Evolutionary conservation across 2,329 filamentous ascomycete genomes (phyloP).

Genomic region (Fusarium sp.): DNA sequence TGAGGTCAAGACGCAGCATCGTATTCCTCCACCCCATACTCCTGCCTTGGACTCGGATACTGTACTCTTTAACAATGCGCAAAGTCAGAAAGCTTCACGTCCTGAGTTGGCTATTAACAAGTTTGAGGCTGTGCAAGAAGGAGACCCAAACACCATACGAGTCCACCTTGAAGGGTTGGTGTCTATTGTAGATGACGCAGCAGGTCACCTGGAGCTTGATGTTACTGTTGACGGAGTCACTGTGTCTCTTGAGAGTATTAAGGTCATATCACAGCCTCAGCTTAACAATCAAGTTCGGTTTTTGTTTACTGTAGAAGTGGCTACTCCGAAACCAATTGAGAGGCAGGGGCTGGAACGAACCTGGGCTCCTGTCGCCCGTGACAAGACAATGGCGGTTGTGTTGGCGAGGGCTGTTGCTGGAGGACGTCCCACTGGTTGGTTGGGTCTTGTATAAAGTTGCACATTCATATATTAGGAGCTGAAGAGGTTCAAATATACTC

Average conservation of each 20-base stretch:
- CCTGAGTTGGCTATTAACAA: background rate
- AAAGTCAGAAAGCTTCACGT: background rate
- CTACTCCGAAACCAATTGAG: conserved; percentile 2
- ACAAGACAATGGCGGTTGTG: conserved; percentile 22
- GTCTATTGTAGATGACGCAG: background rate
- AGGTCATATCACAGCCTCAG: background rate
- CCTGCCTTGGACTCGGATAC: conserved; percentile 17
- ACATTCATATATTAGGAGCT: too few species aligned
- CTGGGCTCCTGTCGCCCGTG: conserved; percentile 13
- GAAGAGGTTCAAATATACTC: too few species aligned
- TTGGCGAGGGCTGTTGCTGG: background rate
- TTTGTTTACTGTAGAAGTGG: background rate
- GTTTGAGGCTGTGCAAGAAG: background rate
- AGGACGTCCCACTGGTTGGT: conserved; percentile 15
- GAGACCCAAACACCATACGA: background rate
- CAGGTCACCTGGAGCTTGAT: background rate
- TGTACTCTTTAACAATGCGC: background rate
- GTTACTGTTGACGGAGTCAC: conserved; percentile 4
- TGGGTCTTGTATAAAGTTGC: background rate
- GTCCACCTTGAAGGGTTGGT: background rate
- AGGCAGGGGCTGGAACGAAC: conserved; percentile 8
- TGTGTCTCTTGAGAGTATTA: background rate
- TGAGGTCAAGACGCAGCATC: conserved; percentile 14
- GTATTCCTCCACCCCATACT: conserved; percentile 26
- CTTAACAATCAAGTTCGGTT: background rate